Evolutionary conservation across 139 green algal genomes (phyloP).

Genomic region (Micractinium conductrix): DNA sequence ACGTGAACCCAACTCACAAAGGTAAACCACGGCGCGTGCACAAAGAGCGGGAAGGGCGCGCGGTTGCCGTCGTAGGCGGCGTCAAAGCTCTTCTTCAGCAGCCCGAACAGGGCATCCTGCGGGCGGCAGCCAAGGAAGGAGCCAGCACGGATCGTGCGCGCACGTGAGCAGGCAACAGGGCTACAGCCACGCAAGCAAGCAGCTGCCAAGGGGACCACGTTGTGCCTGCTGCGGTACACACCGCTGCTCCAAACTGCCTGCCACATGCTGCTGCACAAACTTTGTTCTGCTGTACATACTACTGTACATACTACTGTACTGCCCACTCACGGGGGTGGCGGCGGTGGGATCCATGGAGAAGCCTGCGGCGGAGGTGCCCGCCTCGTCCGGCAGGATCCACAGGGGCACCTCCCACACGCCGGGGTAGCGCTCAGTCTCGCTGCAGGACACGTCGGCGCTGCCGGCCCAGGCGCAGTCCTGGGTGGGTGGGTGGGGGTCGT

Average conservation of each 20-base stretch:
- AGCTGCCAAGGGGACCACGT: too few species aligned
- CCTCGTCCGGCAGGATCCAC: slow-evolving; percentile 10
- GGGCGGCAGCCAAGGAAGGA: neutral
- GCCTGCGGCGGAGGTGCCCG: too few species aligned
- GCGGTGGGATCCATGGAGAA: too few species aligned
- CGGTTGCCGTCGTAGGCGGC: slow-evolving; percentile 42
- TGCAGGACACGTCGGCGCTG: neutral
- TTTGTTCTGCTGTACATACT: too few species aligned
- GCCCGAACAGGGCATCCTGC: slow-evolving; percentile 10
- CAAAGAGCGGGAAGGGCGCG: slow-evolving; percentile 37
- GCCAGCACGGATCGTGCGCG: too few species aligned
- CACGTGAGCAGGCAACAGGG: too few species aligned
- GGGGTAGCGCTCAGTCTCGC: slow-evolving; percentile 1
- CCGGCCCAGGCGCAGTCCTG: slow-evolving; percentile 36
- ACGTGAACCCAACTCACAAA: neutral
- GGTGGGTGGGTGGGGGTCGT: neutral
- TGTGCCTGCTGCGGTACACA: too few species aligned
- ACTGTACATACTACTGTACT: too few species aligned
- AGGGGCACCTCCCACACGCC: slow-evolving; percentile 31
- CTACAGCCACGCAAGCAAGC: too few species aligned
- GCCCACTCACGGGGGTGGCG: too few species aligned
- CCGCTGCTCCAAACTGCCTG: too few species aligned
- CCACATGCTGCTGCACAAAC: too few species aligned
- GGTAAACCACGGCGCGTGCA: slow-evolving; percentile 43
- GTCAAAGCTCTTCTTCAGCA: slow-evolving; percentile 36